Evolutionary conservation across 805 yeast genomes (phyloP), one percentile per base, ranked within the genome.

Genomic region (Naumovozyma baii): DNA sequence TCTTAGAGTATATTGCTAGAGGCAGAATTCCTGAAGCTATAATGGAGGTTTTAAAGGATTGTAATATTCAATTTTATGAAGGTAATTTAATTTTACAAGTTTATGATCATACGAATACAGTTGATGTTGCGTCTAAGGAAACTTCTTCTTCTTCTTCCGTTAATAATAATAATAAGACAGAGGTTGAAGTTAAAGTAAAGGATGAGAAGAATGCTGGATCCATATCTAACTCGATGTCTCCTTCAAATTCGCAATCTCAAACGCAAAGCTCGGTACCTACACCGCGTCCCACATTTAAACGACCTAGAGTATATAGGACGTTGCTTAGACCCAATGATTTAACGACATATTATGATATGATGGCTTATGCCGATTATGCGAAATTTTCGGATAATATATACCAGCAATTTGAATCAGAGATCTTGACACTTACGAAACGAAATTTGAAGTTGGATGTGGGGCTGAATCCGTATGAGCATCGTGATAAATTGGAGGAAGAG

Each of bases 1-100:
- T 92, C 51, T 64, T 90, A 44, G 78, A 80, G 47, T 83, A 78
- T 53, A 82, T 90, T 9, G 80, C 87, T 13, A 68, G 74, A 40
- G 94, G 90, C 38, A 80, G 79, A 51, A 84, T 90, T 12, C 96
- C 96, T 1, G 83, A 85, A 31, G 85, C 94, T 12, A 77, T 90
- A 55, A 78, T 87, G 49, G 97, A 92, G 62, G 83, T 90, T 8
- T 70, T 92, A 34, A 78, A 83, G 52, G 97, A 90, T 58, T 84
- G 90, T 29, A 82, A 88, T 15, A 75, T 88, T 26, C 75, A 76
- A 43, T 74, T 86, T 39, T 90, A 85, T 57, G 96, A 92, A 55
- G 96, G 96, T 0, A 84, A 94, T 58, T 66, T 90, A 31, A 83
- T 90, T 13, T 61, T 90, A 36, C 85, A 85, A 55, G 80, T 90